phyloP scores from a whole-genome alignment of 1,284 basidiomycete genomes.

The Salmacisia buchloeana region DNA sequence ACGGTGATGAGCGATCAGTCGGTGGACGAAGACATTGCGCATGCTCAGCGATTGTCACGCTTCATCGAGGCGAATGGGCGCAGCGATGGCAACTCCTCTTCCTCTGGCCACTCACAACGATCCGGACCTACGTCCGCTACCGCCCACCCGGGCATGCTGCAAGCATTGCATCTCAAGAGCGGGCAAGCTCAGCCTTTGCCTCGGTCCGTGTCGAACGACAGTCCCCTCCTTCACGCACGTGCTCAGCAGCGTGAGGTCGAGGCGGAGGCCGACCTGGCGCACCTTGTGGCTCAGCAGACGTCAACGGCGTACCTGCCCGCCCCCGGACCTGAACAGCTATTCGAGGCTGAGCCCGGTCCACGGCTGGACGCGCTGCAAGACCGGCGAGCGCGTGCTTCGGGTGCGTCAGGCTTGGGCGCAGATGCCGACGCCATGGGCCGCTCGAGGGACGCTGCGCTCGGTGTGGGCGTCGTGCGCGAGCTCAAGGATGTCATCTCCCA shows the following conservation, averaged over 20 bases:
- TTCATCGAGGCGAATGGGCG: conserved; percentile 4
- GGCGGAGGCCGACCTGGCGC: conserved; percentile 1
- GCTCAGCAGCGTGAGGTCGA: conserved; percentile 5
- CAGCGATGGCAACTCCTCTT: background rate
- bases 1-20: conserved; percentile 10
- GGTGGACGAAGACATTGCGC: conserved; percentile 10
- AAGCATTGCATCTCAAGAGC: no score
- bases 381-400: no score
- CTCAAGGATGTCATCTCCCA: conserved; percentile 30
- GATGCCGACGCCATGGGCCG: conserved; percentile 9
- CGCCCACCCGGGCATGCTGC: no score
- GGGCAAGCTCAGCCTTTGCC: no score
- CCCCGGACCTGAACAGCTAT: conserved; percentile 41
- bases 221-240: conserved; percentile 13
- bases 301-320: conserved; percentile 34
- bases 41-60: background rate
- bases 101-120: background rate
- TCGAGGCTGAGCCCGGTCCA: conserved; percentile 37
- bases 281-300: conserved; percentile 20
- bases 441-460: background rate
- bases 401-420: no score
- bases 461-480: conserved; percentile 25
- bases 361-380: conserved; percentile 32
- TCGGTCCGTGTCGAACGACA: background rate
- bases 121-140: conserved; percentile 1